Percentiles rank a stretch among this genome's conserved stretches.
phyloP scores from a whole-genome alignment of 106 monocot genomes.

The Dendrobium catenatum region DNA sequence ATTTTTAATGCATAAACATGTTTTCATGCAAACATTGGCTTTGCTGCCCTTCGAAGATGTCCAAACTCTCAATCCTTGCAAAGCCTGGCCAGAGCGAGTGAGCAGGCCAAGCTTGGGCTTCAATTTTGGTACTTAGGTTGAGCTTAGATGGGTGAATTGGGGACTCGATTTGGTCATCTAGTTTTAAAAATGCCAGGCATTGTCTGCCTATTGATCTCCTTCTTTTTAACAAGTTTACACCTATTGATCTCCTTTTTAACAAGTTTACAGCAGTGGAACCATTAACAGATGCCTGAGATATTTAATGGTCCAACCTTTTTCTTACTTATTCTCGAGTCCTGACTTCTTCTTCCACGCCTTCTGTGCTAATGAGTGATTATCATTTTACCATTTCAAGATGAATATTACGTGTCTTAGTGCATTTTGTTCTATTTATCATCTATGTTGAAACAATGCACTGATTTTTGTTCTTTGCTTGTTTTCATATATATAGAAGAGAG shows the following conservation, averaged over 20 bases:
- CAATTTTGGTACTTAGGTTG: neutral
- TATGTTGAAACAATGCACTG: neutral
- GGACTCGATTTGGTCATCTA: neutral
- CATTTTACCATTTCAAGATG: neutral
- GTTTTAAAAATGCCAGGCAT: too few species aligned
- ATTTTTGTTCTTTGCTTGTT: neutral
- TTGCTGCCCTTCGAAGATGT: neutral
- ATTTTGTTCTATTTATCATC: neutral
- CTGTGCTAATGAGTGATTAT: neutral
- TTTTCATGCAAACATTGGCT: neutral
- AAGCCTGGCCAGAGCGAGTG: too few species aligned
- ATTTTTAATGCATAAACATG: neutral
- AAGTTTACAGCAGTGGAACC: neutral
- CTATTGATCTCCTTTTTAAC: neutral
- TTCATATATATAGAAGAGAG: neutral
- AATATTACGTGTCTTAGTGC: neutral
- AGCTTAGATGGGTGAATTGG: constrained; percentile 2
- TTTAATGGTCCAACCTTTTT: neutral
- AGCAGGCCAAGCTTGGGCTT: too few species aligned
- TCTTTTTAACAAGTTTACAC: neutral
- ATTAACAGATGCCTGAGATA: neutral
- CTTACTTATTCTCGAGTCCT: neutral
- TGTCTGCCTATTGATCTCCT: neutral
- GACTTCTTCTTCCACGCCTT: neutral
- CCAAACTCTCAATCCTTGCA: too few species aligned